Evolutionary conservation across 2,329 filamentous ascomycete genomes (phyloP).

Genomic region (Alternaria rosae): DNA sequence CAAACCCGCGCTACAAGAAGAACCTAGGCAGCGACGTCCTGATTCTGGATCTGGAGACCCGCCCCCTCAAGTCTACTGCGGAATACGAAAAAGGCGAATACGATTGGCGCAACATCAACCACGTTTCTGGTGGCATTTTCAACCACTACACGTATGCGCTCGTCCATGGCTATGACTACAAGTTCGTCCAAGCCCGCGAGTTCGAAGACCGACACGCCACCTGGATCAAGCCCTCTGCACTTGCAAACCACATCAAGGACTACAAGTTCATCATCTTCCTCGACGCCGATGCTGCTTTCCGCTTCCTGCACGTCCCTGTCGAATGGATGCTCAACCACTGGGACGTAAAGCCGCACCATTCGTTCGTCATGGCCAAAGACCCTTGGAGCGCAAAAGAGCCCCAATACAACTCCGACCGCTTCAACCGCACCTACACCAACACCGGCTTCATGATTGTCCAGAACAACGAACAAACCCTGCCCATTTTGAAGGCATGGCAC

Average conservation of each 20-base stretch:
- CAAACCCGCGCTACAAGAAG: conserved; percentile 42
- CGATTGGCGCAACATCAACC: conserved; percentile 48
- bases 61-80: conserved; percentile 42
- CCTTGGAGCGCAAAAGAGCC: conserved; percentile 46
- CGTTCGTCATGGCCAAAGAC: conserved; percentile 57
- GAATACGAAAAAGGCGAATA: conserved; percentile 42
- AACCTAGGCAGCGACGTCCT: conserved; percentile 45
- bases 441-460: conserved; percentile 64
- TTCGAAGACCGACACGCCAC: conserved; percentile 54
- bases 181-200: conserved; percentile 53
- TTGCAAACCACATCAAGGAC: conserved; percentile 47
- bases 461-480: conserved; percentile 58
- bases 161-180: conserved; percentile 61
- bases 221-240: conserved; percentile 56
- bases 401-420: conserved; percentile 52
- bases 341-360: conserved; percentile 53
- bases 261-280: conserved; percentile 59
- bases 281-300: conserved; percentile 58
- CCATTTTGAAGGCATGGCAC: conserved; percentile 61
- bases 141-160: conserved; percentile 51
- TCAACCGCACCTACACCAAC: conserved; percentile 57
- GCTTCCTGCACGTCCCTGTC: conserved; percentile 56
- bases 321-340: conserved; percentile 62
- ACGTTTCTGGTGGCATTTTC: conserved; percentile 48
- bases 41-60: conserved; percentile 48